Base-by-base conservation (phyloP, 345 rosid genomes). In the Erodium maritimum region DNA sequence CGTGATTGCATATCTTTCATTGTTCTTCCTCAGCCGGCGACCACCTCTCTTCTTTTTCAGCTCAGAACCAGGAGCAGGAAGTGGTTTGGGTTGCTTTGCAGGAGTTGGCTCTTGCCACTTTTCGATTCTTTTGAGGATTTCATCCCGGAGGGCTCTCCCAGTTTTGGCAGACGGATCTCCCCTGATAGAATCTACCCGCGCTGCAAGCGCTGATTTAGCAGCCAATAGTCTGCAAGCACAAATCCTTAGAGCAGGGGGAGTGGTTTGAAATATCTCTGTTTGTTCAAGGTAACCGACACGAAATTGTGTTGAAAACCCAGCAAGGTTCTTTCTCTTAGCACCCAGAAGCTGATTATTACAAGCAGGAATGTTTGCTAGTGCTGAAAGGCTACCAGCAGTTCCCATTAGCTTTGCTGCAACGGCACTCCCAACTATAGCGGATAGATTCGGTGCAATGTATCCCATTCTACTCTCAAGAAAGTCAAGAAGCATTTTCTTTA, bases 41-140 rank as follows among this genome's bases (percentile, higher is more conserved):
- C 96, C 99, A 75, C 99, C 99, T 59, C 99, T 86, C 79, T 87
- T 86, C 42, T 89, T 89, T 68, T 93, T 89, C 24, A 96, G 96
- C 65, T 93, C 96, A 17, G 96, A 93, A n/a, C n/a, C n/a, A n/a
- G n/a, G n/a, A n/a, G n/a, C n/a, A n/a, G n/a, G n/a, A n/a, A n/a
- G n/a, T n/a, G n/a, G n/a, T n/a, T n/a, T n/a, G n/a, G n/a, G n/a
- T n/a, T n/a, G n/a, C n/a, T n/a, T n/a, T n/a, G n/a, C 94, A 58
- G 94, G 96, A 69, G 99, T 95, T 21, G 94, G 95, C 74, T 93
- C 95, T 68, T 93, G 96, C 94, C 96, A 89, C 71, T 89, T 93
- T 67, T 89, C 95, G 67, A 93, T 86, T 71, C 87, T 93, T 81
- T 93, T 93, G 46, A 62, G 73, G 8, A 93, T 83, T 55, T 77